Evolutionary conservation across 805 yeast species (phyloP), one percentile per base, ranked within the genome.

Genomic region (Lachancea thermotolerans): DNA sequence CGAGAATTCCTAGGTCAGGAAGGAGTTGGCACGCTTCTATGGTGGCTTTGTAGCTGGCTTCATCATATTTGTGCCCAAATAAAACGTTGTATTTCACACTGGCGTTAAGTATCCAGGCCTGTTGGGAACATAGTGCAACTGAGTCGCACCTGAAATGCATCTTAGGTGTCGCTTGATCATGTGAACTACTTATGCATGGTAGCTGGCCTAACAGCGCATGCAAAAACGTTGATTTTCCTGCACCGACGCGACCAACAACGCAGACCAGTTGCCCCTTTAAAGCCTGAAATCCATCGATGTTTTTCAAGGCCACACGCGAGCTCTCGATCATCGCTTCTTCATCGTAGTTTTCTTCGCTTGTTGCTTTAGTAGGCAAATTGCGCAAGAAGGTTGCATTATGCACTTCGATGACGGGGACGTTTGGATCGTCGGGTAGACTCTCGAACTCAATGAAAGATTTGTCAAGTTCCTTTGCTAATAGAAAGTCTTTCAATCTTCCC

Each of bases 221-320:
- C 40, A 81, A 62, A 25, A 78, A 65, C 0, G 86, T 75, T 2
- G 84, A 73, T 53, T 82, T 82, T 41, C 88, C 88, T 11, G 82
- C 62, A 2, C 87, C 87, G 29, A 82, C 87, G 53, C 76, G 67
- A 10, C 87, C 87, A 21, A 81, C 80, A 42, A 82, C 63, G 60
- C 87, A 79, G 1, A 77, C 67, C 44, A 82, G 64, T 32, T 71
- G 67, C 4, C 82, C 81, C 53, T 72, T 74, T n/a, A 53, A 62
- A 1, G 80, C 84, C 9, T 55, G 48, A 50, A 78, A 79, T 44
- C 70, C 60, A 15, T 60, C 57, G 39, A 79, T 69, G 53, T 75
- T 60, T 37, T 66, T 62, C 42, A 81, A 62, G 0, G 85, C 81
- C 33, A 69, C 59, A 39, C 65, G 66, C 0, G 69, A 54, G 7